phyloP scores from a whole-genome alignment of 345 rosid genomes.

The Arabis alpina region DNA sequence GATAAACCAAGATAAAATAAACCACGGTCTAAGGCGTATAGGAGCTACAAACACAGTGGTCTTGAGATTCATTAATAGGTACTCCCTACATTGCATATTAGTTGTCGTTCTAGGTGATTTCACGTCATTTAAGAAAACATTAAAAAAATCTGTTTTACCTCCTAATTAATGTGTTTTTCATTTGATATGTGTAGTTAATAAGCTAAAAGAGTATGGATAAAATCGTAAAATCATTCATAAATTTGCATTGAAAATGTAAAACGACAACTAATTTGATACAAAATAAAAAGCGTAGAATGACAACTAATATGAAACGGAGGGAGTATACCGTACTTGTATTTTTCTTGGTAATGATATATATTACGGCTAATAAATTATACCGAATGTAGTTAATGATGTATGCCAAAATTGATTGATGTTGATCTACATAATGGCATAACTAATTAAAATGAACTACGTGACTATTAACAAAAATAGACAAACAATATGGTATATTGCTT shows the following conservation, averaged over 20 bases:
- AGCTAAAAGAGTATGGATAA: too few species aligned
- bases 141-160: too few species aligned
- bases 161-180: too few species aligned
- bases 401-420: slow-evolving; percentile 4
- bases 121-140: too few species aligned
- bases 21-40: slow-evolving; percentile 21
- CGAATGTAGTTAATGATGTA: neutral
- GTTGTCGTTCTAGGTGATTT: too few species aligned
- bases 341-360: neutral
- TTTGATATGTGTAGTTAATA: too few species aligned
- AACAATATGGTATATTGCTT: neutral
- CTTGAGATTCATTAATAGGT: neutral
- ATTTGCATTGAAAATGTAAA: too few species aligned
- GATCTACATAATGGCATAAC: neutral
- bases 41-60: slow-evolving; percentile 17
- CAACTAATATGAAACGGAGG: too few species aligned
- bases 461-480: neutral
- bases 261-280: too few species aligned
- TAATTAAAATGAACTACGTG: neutral
- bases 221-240: too few species aligned
- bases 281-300: too few species aligned
- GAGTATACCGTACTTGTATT: neutral
- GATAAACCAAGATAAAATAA: slow-evolving; percentile 30
- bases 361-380: neutral
- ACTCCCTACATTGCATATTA: too few species aligned